Conservation (phyloP, 352 stramenopile species). For the Globisporangium lucens region DNA sequence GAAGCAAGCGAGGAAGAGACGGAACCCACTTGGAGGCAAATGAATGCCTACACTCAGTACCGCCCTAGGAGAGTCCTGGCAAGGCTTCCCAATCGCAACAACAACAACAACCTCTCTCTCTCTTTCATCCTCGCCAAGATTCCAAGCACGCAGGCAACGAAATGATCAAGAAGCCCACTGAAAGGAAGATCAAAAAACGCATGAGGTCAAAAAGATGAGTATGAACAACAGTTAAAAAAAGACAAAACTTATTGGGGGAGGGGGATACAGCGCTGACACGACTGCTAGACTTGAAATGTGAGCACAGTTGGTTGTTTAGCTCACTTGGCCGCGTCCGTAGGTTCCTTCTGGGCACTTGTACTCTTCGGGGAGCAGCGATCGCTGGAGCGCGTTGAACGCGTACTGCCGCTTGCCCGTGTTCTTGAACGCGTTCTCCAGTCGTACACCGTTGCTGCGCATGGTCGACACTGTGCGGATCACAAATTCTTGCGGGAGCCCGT, state of each 20-base stretch:
- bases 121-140: no score
- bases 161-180: no score
- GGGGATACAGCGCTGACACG: not conserved
- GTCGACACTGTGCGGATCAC: slow-evolving; percentile 63
- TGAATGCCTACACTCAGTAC: no score
- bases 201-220: not conserved
- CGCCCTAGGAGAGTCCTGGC: no score
- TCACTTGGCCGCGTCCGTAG: slow-evolving; percentile 75
- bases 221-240: not conserved
- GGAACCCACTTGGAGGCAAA: no score
- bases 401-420: slow-evolving; percentile 79
- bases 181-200: not conserved
- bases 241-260: not conserved
- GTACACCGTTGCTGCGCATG: slow-evolving; percentile 74
- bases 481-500: slow-evolving; percentile 54
- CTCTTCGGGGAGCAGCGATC: slow-evolving; percentile 70
- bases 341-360: slow-evolving; percentile 82
- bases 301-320: slow-evolving; percentile 16
- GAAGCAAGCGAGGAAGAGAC: not conserved
- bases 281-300: not conserved
- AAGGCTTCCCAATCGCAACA: no score
- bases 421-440: slow-evolving; percentile 70
- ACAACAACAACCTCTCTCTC: no score
- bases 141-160: no score
- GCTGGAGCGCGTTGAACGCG: slow-evolving; percentile 72